Conservation (phyloP, 2,329 filamentous ascomycete species). For the Gnomoniopsis smithogilvyi region DNA sequence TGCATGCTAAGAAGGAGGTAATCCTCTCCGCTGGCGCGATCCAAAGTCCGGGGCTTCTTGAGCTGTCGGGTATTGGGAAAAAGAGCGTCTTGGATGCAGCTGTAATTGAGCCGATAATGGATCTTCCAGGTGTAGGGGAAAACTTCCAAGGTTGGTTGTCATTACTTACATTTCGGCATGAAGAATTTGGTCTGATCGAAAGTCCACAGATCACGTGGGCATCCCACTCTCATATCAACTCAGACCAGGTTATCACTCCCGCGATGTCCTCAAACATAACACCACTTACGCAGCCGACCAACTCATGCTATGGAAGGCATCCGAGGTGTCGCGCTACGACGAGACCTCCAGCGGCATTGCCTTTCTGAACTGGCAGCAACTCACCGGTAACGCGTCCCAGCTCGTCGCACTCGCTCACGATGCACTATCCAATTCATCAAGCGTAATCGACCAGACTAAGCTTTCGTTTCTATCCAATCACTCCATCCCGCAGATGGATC, state of each 20-base stretch:
- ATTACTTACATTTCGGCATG: no score
- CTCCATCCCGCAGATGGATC: conserved; percentile 37
- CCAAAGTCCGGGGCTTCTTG: conserved; percentile 34
- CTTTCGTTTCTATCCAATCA: conserved; percentile 34
- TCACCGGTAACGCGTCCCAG: conserved; percentile 25
- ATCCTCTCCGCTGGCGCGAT: conserved; percentile 41
- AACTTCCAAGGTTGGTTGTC: conserved; percentile 45
- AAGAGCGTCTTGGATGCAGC: conserved; percentile 38
- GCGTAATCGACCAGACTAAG: conserved; percentile 35
- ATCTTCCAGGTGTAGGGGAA: conserved; percentile 44
- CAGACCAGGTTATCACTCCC: conserved; percentile 28
- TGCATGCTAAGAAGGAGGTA: conserved; percentile 37
- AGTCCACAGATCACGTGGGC: conserved; percentile 40
- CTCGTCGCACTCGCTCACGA: conserved; percentile 31
- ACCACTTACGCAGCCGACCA: conserved; percentile 34
- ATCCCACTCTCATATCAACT: conserved; percentile 23
- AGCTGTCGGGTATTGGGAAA: conserved; percentile 36
- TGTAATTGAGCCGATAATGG: conserved; percentile 36
- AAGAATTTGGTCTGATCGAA: no score
- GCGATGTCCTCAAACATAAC: conserved; percentile 29
- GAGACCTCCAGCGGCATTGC: conserved; percentile 36
- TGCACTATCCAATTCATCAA: conserved; percentile 26
- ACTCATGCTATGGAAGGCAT: conserved; percentile 32
- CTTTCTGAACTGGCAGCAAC: conserved; percentile 39
- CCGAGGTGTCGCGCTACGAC: conserved; percentile 34